A percentile compares a stretch with the other conserved stretches of the same genome.
These are phyloP conservation scores for Stachybotrys chlorohalonatus DNA, from an alignment of 2,329 filamentous ascomycete genomes.

Conservation along the genomic window DNA sequence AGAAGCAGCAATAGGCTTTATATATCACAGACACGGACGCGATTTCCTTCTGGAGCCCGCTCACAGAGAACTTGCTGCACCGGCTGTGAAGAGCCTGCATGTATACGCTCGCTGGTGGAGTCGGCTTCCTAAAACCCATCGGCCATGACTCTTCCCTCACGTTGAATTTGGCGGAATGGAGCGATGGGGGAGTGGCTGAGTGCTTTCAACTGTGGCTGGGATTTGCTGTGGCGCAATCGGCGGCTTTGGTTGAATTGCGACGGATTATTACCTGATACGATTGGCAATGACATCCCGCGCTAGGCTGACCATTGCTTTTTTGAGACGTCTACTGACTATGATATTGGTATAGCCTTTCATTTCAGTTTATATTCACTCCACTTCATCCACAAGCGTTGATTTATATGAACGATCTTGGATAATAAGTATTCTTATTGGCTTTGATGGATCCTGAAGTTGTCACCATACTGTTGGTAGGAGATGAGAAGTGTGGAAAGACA, in stretches of 20 bases:
- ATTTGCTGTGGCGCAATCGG: neutral
- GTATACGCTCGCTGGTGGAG: neutral
- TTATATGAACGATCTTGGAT: no score
- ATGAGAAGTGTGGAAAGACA: slow-evolving; percentile 51
- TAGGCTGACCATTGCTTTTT: neutral
- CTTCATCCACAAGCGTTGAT: no score
- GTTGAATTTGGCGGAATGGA: neutral
- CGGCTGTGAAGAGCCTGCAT: neutral
- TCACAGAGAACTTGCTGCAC: neutral
- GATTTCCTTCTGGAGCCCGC: neutral
- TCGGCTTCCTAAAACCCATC: neutral
- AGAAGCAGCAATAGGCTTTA: neutral
- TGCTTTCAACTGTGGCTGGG: neutral
- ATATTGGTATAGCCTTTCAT: no score
- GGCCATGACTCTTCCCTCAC: neutral
- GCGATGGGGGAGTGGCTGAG: neutral
- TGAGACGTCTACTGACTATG: neutral
- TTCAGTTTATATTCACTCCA: no score
- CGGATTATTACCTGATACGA: neutral
- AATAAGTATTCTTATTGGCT: no score
- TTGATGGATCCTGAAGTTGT: slow-evolving; percentile 39
- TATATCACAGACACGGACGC: neutral
- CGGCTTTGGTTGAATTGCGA: neutral
- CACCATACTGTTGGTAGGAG: slow-evolving; percentile 49
- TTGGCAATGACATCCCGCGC: slow-evolving; percentile 1